These are phyloP conservation scores for Truncatella angustata DNA, from an alignment of 2,329 filamentous ascomycete genomes.

Conservation along the genomic window DNA sequence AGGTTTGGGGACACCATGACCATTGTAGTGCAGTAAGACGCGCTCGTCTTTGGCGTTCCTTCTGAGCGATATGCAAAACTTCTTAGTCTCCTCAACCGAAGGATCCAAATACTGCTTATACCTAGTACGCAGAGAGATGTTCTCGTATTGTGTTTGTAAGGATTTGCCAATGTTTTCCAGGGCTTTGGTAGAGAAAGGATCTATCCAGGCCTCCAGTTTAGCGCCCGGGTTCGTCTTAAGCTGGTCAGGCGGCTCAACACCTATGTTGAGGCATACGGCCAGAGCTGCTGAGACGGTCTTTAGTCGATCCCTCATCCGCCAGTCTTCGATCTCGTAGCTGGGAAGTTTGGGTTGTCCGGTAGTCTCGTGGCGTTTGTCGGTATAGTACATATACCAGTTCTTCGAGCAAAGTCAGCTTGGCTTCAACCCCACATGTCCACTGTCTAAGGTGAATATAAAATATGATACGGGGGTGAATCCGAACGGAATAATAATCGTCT, in stretches of 20 bases:
- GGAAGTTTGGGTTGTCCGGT: slow-evolving; percentile 79
- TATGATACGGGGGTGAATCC: background rate
- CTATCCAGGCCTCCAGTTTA: slow-evolving; percentile 94
- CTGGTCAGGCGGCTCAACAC: slow-evolving; percentile 95
- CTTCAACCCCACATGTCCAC: background rate
- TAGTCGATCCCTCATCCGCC: slow-evolving; percentile 93
- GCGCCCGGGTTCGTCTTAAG: slow-evolving; percentile 92
- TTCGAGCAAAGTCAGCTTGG: slow-evolving; percentile 35
- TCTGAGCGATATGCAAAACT: slow-evolving; percentile 86
- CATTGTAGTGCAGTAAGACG: slow-evolving; percentile 98
- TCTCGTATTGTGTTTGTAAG: slow-evolving; percentile 95
- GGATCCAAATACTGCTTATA: slow-evolving; percentile 98
- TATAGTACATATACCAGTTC: slow-evolving; percentile 99
- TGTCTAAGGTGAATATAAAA: background rate
- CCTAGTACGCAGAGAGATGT: slow-evolving; percentile 87
- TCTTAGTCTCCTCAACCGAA: slow-evolving; percentile 95
- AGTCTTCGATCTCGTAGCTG: slow-evolving; percentile 73
- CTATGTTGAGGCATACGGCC: slow-evolving; percentile 93
- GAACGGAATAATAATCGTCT: too few species aligned
- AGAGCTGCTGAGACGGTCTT: slow-evolving; percentile 96
- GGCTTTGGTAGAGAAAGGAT: slow-evolving; percentile 82
- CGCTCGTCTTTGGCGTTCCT: slow-evolving; percentile 94
- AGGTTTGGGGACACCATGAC: slow-evolving; percentile 93
- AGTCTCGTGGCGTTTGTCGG: slow-evolving; percentile 95
- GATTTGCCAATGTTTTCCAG: slow-evolving; percentile 95